Base-by-base conservation (phyloP, 139 green algal species). In the Chlorella sp. region DNA sequence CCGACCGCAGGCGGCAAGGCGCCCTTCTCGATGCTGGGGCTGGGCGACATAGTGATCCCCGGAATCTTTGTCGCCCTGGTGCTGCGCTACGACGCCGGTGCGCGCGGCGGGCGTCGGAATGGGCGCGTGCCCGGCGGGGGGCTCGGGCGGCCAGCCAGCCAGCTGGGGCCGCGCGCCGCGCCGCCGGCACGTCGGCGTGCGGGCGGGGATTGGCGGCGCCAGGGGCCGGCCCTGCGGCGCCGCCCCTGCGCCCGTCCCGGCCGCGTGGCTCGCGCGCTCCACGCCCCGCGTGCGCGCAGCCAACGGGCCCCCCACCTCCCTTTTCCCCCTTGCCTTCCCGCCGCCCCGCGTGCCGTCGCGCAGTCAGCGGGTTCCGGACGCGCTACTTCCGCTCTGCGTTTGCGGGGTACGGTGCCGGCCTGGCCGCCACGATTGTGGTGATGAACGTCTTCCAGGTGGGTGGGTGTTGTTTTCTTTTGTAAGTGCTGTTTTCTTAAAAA, bases 61-160 rank as follows among this genome's bases (percentile, higher is more conserved):
- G 95, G 96, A 41, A 92, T 99, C 31, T 98, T 98, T 83, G 89
- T 99, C 15, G 95, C 96, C 3, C 84, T 99, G n/a, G 82, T 98
- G 61, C 83, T 99, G 77, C 84, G 96, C 21, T 96, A 94, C 79
- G 95, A 99, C 71, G 77, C 84, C 1, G 33, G n/a, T n/a, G n/a
- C n/a, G n/a, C n/a, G n/a, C n/a, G n/a, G n/a, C n/a, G n/a, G n/a
- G n/a, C n/a, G n/a, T n/a, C n/a, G n/a, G n/a, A n/a, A n/a, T n/a
- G n/a, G n/a, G n/a, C n/a, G n/a, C n/a, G n/a, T n/a, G n/a, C n/a
- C n/a, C n/a, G n/a, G n/a, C n/a, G n/a, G n/a, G n/a, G n/a, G n/a
- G n/a, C n/a, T n/a, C n/a, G n/a, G n/a, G n/a, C n/a, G n/a, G 58
- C 56, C 35, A 11, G 35, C n/a, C 71, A 77, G 71, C 71, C 56